Evolutionary conservation across 148 eudicot genomes (phyloP).

Genomic region (Spergularia bocconei): DNA sequence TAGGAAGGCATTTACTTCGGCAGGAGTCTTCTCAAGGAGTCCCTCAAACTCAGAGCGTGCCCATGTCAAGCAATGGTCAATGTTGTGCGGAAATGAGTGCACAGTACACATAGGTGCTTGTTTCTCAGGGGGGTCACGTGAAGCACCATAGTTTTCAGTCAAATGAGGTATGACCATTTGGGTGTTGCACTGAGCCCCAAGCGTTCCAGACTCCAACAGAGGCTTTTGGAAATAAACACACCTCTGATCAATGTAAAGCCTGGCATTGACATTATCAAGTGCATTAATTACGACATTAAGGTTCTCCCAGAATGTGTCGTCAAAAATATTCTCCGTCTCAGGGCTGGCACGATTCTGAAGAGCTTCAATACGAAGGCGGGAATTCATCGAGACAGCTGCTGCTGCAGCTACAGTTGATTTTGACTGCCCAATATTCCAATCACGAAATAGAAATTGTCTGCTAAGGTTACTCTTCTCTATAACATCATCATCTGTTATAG

Average conservation of each 20-base stretch:
- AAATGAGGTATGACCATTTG: slow-evolving; percentile 83
- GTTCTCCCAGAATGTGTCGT: slow-evolving; percentile 75
- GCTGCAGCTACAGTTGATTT: slow-evolving; percentile 76
- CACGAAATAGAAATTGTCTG: slow-evolving; percentile 78
- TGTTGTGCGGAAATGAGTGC: slow-evolving; percentile 79
- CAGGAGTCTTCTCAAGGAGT: slow-evolving; percentile 68
- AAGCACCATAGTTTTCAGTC: slow-evolving; percentile 76
- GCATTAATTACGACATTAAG: slow-evolving; percentile 61
- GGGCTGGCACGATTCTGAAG: slow-evolving; percentile 74
- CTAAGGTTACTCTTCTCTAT: slow-evolving; percentile 79
- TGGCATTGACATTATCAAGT: slow-evolving; percentile 70
- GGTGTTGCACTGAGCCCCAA: slow-evolving; percentile 78
- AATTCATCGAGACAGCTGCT: slow-evolving; percentile 62
- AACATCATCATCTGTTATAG: slow-evolving; percentile 78
- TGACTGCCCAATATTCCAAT: slow-evolving; percentile 82
- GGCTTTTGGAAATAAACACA: slow-evolving; percentile 75
- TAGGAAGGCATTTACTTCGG: slow-evolving; percentile 71
- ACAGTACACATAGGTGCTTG: slow-evolving; percentile 87
- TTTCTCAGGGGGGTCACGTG: slow-evolving; percentile 79
- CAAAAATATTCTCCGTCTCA: slow-evolving; percentile 71
- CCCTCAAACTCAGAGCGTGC: slow-evolving; percentile 81
- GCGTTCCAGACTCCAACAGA: slow-evolving; percentile 70
- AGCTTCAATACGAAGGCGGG: slow-evolving; percentile 53
- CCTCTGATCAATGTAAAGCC: slow-evolving; percentile 72
- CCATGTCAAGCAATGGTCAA: slow-evolving; percentile 83